Percentiles rank a stretch among this genome's conserved stretches.
Conservation (phyloP, 371 early-diverging fungal genomes). For the Phascolomyces articulosus region DNA sequence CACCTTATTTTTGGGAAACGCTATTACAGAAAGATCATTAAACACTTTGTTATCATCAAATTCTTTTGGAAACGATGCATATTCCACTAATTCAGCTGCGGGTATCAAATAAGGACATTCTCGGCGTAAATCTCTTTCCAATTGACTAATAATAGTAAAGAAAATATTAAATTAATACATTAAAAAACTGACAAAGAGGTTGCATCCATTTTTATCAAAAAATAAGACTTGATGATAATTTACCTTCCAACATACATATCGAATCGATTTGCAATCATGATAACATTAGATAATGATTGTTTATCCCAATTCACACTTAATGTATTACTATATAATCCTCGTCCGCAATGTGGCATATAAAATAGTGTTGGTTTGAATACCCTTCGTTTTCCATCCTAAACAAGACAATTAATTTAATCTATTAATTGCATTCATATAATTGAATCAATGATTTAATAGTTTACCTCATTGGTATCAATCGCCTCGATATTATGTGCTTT, state of each 20-base stretch:
- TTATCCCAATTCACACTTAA: conserved; percentile 61
- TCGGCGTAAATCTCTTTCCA: conserved; percentile 46
- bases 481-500: conserved; percentile 35
- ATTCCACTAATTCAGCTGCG: conserved; percentile 43
- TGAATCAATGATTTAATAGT: not conserved
- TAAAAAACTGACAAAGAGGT: too few species aligned
- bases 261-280: conserved; percentile 60
- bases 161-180: not conserved
- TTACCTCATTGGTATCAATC: conserved; percentile 52
- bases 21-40: conserved; percentile 54
- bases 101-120: conserved; percentile 62
- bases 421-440: not conserved
- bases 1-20: conserved; percentile 29
- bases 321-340: conserved; percentile 64
- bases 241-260: conserved; percentile 67
- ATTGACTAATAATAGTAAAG: conserved; percentile 34
- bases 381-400: conserved; percentile 30
- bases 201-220: not conserved
- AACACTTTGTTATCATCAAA: conserved; percentile 64
- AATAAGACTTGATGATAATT: not conserved
- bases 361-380: conserved; percentile 49
- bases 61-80: conserved; percentile 46
- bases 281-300: conserved; percentile 31
- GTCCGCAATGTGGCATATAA: conserved; percentile 79
- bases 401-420: not conserved